Base-by-base conservation (phyloP, 345 rosid genomes). In the Triadica sebifera region DNA sequence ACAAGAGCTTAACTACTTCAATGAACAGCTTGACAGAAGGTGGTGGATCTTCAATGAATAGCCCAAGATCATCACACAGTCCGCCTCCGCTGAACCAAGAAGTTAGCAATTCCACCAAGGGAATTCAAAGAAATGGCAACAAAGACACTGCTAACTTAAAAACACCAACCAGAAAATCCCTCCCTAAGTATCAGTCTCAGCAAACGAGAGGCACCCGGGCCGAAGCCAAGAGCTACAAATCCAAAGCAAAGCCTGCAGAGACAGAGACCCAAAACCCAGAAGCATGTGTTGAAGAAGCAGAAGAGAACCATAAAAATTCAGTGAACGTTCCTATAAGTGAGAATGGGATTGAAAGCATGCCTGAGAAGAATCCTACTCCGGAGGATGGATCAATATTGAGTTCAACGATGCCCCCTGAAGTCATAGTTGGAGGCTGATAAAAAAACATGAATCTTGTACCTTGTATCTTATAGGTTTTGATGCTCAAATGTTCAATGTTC, bases 361-460 rank as follows among this genome's bases (percentile, higher is more conserved):
- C 83, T 15, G 82, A 74, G 67, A 64, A 10, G 4, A 74, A 79
- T 50, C 71, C 85, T 63, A 76, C 79, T 69, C 74, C 72, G 43
- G 80, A 71, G 12, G 88, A 81, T 59, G 82, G 71, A 55, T 69
- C 49, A 3, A 55, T 76, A 25, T 51, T 79, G 70, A 66, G 70
- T 65, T 56, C 81, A 56, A 45, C 84, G 37, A 85, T 86, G 82
- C 77, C 86, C 17, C 84, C 59, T 57, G 86, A 83, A 74, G 92
- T 93, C 41, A 68, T 81, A 0, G 98, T 90, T 45, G 94, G 91
- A 80, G 90, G 89, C 50, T 91, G 81, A 85, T 73, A 8, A 43
- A 4, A n/a, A 29, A 71, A 56, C 49, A 22, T 74, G n/a, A 13
- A 47, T 75, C 58, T 65, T 50, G 19, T 15, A 46, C 13, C 60